Evolutionary conservation across 2,329 filamentous ascomycete genomes (phyloP), one percentile per base, ranked within the genome.

Genomic region (Penicillium griseofulvum): DNA sequence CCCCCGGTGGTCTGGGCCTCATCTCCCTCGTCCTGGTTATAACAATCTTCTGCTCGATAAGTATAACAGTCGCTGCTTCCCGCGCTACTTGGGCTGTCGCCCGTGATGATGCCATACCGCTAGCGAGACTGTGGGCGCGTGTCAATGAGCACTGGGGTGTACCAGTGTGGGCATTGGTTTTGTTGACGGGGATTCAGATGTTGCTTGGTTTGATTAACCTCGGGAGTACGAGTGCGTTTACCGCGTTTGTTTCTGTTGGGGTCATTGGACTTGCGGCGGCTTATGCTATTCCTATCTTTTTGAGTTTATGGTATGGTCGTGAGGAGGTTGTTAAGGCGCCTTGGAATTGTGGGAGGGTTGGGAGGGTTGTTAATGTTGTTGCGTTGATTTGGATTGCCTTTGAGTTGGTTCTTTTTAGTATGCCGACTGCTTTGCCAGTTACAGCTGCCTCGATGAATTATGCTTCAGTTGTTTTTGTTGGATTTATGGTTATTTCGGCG

Each of bases 391-490:
- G 81, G 81, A 83, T 83, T 56, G 53, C 63, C 4, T 82, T 83
- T 54, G 79, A 82, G 63, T 59, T 81, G 31, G 74, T 83, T 2
- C 63, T 85, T 4, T 85, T 84, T 66, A 80, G 76, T 36, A 77
- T 76, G 68, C 83, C 83, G 1, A 79, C 76, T 14, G 78, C 78
- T 28, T 70, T 82, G 47, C 82, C 83, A 4, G 81, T 83, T 54
- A 82, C 76, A 1, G 73, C 73, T 1, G 77, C 72, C 1, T 78
- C 78, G 49, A 83, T 82, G 71, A 85, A 84, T 58, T 85, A 85
- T 63, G 81, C 82, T 2, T 76, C 76, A 39, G 82, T 84, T 0
- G 83, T 86, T 2, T 80, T 86, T 57, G 75, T 81, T 8, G 71
- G 79, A 42, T 85, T 87, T 57, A 76, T 76, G 52, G 72, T 73